Base-by-base conservation (phyloP, 305 asterid species). In the Lippia alba region DNA sequence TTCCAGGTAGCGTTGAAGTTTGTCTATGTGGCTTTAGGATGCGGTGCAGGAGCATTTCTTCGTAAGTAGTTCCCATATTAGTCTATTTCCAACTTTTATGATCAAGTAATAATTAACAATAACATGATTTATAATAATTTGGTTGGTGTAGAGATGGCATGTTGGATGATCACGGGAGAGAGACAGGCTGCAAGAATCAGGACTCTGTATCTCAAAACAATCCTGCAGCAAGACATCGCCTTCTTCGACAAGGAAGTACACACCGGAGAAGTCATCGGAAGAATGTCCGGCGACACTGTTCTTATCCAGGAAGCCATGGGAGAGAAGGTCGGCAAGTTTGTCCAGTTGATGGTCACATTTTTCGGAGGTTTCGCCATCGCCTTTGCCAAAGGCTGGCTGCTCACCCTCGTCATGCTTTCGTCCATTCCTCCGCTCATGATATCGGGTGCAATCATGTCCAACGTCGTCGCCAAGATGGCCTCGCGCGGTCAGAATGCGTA, bases 81-180 rank as follows among this genome's bases (percentile, higher is more conserved):
- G 41, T 36, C 5, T 36, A 36, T 8, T 36, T 36, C 30, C 30
- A 24, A 24, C 30, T 24, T 5, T 36, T 8, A 0, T 36, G 8
- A 8, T 36, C 4, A 36, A 36, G 41, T 36, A 36, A 8, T 36
- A 36, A 36, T 0, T 36, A 36, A 36, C 9, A 36, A 36, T 36
- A 24, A 24, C 30, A 24, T 24, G 30, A 24, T 24, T 1, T 24
- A 30, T 14, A n/a, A 14, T 12, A 74, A 40, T 1, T 41, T 16
- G n/a, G 15, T 7, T 40, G 45, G 45, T 73, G 34, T 77, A 94
- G 99, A 94, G 96, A 87, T 94, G 73, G 60, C 96, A 3, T 91
- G 96, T 71, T 94, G 99, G 99, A 91, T 94, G 97, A 80, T 94
- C 66, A 85, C 96, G 0, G 99, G 99, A 46, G 99, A 94, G 83